Evolutionary conservation across 768 basidiomycete species (phyloP), one percentile per base, ranked within the genome.

Genomic region (Gloeostereum incarnatum): DNA sequence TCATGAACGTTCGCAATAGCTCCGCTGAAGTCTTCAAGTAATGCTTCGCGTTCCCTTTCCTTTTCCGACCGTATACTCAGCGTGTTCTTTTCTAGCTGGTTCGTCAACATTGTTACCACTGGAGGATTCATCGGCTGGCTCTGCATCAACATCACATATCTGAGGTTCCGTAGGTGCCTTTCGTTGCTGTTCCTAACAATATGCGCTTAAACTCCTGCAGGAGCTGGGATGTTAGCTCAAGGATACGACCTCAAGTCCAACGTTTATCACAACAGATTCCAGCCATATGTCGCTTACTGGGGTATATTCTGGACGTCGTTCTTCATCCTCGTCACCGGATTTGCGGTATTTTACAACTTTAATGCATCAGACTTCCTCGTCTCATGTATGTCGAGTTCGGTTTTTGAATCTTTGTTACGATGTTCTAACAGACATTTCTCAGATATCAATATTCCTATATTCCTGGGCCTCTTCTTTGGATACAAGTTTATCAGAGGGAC

Each of bases 231-330:
- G 63, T 63, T 65, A 37, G 69, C 60, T 0, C 83, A 87, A 54
- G 85, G 81, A 2, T 68, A 78, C 42, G 68, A 78, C 49, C 66
- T 79, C 41, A 66, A 49, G 21, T 65, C 68, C 14, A 73, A 90
- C 31, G 64, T 74, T 1, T 92, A 86, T 58, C 56, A 68, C 47
- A 77, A 72, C 46, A 45, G 50, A 2, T 55, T 80, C 19, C 81
- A 84, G 50, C 84, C 84, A 0, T 86, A 71, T 46, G 55, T 83
- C 24, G 61, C 81, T 11, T 78, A 73, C 54, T 83, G 82, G 74
- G 84, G 78, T 17, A 58, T 81, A 33, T 69, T 72, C 55, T 81
- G 82, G 75, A 74, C 68, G 9, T 34, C 59, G 2, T 49, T 83
- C 49, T 78, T 81, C 57, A 77, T 75, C 52, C 59, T 72, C 18